phyloP scores from a whole-genome alignment of 2,329 filamentous ascomycete genomes.

The Fusarium devonianum region DNA sequence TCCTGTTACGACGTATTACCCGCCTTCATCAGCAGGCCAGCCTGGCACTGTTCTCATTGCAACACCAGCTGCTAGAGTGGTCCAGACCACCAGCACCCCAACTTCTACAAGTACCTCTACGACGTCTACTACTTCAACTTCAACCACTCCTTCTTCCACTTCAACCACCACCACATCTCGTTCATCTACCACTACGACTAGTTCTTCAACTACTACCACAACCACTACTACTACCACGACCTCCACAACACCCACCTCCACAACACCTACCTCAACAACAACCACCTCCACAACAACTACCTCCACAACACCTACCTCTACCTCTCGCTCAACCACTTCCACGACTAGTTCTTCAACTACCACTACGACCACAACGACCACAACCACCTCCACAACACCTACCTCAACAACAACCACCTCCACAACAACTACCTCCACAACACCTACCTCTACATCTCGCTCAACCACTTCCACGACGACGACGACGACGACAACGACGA shows the following conservation, averaged over 20 bases:
- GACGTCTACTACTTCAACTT: neutral
- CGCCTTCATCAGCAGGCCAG: constrained; percentile 12
- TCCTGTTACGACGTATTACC: constrained; percentile 15
- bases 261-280: neutral
- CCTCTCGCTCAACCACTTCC: neutral
- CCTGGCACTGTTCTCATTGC: constrained; percentile 22
- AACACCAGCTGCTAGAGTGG: constrained; percentile 13
- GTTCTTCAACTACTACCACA: neutral
- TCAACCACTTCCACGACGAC: neutral
- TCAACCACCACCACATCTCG: neutral
- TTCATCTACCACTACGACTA: too few relatives aligned
- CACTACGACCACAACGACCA: neutral
- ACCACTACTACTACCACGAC: neutral
- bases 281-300: constrained; percentile 4
- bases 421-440: constrained; percentile 1
- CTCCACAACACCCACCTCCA: neutral
- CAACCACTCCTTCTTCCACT: neutral
- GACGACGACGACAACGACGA: neutral
- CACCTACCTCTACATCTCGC: neutral
- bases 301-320: neutral
- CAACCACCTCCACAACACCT: neutral
- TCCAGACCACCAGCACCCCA: neutral
- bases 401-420: neutral
- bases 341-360: neutral
- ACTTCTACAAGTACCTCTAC: constrained; percentile 2